phyloP scores from a whole-genome alignment of 768 basidiomycete species.

The Psilocybe cyanescens region DNA sequence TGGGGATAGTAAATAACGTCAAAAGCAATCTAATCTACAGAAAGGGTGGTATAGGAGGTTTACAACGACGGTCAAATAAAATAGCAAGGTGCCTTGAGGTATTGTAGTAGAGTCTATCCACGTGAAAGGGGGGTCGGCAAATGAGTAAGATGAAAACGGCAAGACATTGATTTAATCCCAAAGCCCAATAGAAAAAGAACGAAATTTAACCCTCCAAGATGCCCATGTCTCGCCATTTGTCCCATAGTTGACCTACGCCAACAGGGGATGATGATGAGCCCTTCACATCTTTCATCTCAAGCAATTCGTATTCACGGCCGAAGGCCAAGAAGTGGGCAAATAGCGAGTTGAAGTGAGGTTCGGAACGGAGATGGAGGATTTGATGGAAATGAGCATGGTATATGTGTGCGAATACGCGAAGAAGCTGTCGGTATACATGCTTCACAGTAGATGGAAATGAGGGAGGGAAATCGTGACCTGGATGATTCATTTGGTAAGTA shows the following conservation, averaged over 20 bases:
- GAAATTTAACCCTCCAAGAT: conserved; percentile 53
- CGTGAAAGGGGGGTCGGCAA: neutral
- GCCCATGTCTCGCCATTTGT: conserved; percentile 92
- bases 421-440: conserved; percentile 95
- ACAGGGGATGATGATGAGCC: conserved; percentile 65
- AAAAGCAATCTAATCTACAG: conserved; percentile 8
- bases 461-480: conserved; percentile 89
- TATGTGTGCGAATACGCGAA: conserved; percentile 97
- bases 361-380: conserved; percentile 92
- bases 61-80: neutral
- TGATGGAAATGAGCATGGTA: conserved; percentile 95
- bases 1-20: neutral
- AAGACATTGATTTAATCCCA: conserved; percentile 1
- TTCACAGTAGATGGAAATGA: conserved; percentile 90
- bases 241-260: conserved; percentile 82
- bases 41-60: conserved; percentile 1
- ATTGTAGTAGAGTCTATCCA: conserved; percentile 5
- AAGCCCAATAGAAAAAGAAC: conserved; percentile 6
- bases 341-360: conserved; percentile 95
- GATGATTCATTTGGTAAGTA: neutral
- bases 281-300: conserved; percentile 90
- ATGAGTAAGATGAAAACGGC: neutral
- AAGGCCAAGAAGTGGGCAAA: conserved; percentile 99
- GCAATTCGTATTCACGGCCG: conserved; percentile 90
- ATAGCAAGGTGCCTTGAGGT: neutral